These are phyloP conservation scores for Populus euphratica DNA, from an alignment of 345 rosid species.

Conservation along the genomic window DNA sequence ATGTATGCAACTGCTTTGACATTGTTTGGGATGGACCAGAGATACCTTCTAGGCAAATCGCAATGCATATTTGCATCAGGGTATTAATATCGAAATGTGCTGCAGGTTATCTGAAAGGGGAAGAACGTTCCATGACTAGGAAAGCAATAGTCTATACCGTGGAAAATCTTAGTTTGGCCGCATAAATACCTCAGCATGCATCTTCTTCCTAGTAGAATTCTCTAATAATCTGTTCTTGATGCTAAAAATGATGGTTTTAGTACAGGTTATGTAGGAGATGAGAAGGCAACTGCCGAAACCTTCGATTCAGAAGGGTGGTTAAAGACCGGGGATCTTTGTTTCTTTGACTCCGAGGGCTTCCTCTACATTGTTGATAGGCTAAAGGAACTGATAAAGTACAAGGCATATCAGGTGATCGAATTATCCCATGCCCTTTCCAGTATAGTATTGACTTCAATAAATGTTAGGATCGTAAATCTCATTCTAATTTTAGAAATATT, in stretches of 20 bases:
- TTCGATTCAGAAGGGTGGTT: constrained; percentile 84
- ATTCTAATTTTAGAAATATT: no score
- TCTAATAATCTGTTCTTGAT: constrained; percentile 3
- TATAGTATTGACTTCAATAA: not conserved
- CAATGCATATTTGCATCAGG: no score
- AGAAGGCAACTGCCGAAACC: constrained; percentile 84
- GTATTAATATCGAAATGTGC: no score
- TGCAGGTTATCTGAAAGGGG: no score
- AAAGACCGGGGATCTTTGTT: constrained; percentile 89
- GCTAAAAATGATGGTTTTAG: constrained; percentile 3
- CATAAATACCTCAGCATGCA: not conserved
- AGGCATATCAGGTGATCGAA: constrained; percentile 77
- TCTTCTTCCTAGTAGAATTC: not conserved
- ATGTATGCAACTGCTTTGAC: no score
- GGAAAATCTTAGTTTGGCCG: not conserved
- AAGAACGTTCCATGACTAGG: no score
- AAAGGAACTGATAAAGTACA: constrained; percentile 92
- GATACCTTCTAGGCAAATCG: no score
- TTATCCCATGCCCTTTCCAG: not conserved
- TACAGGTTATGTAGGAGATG: constrained; percentile 80
- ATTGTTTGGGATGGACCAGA: no score
- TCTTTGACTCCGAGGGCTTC: constrained; percentile 64
- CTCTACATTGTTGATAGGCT: constrained; percentile 78
- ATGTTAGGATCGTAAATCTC: not conserved
- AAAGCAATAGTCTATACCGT: no score